Evolutionary conservation across 2,329 filamentous ascomycete genomes (phyloP).

Genomic region (Ophiostoma angusticollis): DNA sequence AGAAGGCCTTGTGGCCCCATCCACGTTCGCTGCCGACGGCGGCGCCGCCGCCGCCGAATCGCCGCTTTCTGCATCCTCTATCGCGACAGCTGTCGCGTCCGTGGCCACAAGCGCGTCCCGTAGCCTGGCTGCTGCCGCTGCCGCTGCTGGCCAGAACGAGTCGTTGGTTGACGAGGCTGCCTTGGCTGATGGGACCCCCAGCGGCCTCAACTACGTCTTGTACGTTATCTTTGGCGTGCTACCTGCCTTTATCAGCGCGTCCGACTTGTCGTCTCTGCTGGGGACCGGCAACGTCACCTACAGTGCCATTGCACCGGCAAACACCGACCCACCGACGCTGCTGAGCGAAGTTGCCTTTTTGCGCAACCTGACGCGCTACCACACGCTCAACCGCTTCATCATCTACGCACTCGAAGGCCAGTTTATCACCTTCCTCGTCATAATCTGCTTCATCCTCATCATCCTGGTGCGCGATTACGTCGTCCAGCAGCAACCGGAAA

Average conservation of each 20-base stretch:
- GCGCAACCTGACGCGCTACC: slow-evolving; percentile 52
- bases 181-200: slow-evolving; percentile 21
- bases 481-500: slow-evolving; percentile 89
- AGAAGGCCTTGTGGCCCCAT: slow-evolving; percentile 40
- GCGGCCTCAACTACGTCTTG: slow-evolving; percentile 22
- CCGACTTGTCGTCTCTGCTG: slow-evolving; percentile 11
- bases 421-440: slow-evolving; percentile 81
- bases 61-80: slow-evolving; percentile 3
- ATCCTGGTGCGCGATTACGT: slow-evolving; percentile 97
- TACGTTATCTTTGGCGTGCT: slow-evolving; percentile 20
- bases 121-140: not conserved
- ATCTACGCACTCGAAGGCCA: slow-evolving; percentile 84
- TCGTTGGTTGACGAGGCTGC: no score
- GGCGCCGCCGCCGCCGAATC: not conserved
- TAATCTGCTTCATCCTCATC: slow-evolving; percentile 89
- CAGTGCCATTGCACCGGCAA: slow-evolving; percentile 10
- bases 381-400: slow-evolving; percentile 62
- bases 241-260: slow-evolving; percentile 16
- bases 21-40: not conserved
- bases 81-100: slow-evolving; percentile 14
- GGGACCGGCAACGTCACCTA: slow-evolving; percentile 15
- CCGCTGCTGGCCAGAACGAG: no score
- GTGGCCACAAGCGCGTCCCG: not conserved
- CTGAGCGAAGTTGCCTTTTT: slow-evolving; percentile 45
- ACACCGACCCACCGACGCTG: slow-evolving; percentile 27